A percentile compares a stretch with the other conserved stretches of the same genome.
phyloP scores from a whole-genome alignment of 1,284 basidiomycete genomes.

The Ustilago bromivora region DNA sequence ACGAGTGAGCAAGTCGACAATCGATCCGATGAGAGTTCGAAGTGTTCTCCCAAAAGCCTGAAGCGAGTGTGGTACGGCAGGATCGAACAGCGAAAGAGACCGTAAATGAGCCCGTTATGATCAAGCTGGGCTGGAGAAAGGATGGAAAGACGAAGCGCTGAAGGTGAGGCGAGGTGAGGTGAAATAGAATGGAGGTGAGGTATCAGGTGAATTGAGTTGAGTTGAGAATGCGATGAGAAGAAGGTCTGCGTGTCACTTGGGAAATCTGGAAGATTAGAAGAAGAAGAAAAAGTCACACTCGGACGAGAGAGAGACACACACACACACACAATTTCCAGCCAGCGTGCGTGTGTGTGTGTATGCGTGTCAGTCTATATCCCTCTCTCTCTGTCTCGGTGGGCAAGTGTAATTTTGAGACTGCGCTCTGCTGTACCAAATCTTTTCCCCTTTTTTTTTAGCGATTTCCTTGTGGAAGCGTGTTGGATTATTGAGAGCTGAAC shows the following conservation, averaged over 20 bases:
- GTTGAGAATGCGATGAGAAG: conserved; percentile 6
- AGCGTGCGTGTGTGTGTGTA: background rate
- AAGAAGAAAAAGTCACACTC: conserved; percentile 3
- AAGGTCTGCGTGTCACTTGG: conserved; percentile 6
- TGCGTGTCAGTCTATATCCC: background rate
- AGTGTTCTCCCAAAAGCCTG: background rate
- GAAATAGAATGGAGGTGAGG: background rate
- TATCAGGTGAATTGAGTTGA: background rate
- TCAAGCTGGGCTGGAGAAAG: background rate
- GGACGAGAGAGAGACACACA: background rate
- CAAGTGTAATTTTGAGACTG: background rate
- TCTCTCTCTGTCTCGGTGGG: background rate
- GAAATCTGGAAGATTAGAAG: conserved; percentile 1
- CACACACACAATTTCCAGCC: background rate
- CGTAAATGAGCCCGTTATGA: background rate
- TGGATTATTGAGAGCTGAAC: background rate
- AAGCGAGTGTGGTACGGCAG: background rate
- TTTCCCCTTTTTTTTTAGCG: background rate
- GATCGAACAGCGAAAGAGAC: conserved; percentile 2
- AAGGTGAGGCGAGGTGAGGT: background rate
- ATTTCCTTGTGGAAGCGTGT: background rate
- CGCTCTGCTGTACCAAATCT: background rate
- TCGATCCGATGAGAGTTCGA: background rate
- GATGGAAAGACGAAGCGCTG: background rate
- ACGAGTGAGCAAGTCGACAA: background rate